phyloP scores from a whole-genome alignment of 805 yeast species.

The Kuraishia capsulata region DNA sequence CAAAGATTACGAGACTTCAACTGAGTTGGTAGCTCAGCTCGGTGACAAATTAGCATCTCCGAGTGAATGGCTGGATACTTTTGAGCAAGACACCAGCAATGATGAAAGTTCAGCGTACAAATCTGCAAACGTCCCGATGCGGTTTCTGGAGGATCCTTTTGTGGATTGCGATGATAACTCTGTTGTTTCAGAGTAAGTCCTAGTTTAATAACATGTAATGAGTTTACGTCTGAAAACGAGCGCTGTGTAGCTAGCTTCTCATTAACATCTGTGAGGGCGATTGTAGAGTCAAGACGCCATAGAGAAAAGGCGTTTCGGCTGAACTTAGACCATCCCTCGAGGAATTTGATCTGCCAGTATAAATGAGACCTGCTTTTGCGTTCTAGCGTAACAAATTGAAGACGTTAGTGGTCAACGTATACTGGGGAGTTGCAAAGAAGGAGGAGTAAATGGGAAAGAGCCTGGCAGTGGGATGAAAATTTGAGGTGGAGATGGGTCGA shows the following conservation, averaged over 20 bases:
- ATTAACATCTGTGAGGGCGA: neutral
- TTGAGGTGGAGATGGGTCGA: neutral
- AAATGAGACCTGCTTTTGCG: neutral
- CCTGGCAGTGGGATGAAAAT: neutral
- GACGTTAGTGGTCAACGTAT: neutral
- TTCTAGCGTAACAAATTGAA: neutral
- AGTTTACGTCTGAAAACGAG: no score
- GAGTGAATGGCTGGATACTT: constrained; percentile 1
- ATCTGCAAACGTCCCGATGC: neutral
- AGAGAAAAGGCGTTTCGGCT: neutral
- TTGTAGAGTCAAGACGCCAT: neutral
- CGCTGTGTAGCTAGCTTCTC: neutral
- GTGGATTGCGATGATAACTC: neutral
- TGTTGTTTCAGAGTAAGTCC: constrained; percentile 1
- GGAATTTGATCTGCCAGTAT: neutral
- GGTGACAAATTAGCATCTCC: neutral
- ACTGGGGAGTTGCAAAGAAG: neutral
- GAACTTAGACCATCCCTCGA: neutral
- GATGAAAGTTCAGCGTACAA: neutral
- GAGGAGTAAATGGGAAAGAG: neutral
- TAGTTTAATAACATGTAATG: no score
- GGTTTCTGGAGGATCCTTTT: neutral
- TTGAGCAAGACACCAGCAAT: neutral
- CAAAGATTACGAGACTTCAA: neutral
- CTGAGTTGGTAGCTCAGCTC: neutral